Percentiles rank a stretch among this genome's conserved stretches.
phyloP scores from a whole-genome alignment of 1,284 basidiomycete species.

The Earliella scabrosa region DNA sequence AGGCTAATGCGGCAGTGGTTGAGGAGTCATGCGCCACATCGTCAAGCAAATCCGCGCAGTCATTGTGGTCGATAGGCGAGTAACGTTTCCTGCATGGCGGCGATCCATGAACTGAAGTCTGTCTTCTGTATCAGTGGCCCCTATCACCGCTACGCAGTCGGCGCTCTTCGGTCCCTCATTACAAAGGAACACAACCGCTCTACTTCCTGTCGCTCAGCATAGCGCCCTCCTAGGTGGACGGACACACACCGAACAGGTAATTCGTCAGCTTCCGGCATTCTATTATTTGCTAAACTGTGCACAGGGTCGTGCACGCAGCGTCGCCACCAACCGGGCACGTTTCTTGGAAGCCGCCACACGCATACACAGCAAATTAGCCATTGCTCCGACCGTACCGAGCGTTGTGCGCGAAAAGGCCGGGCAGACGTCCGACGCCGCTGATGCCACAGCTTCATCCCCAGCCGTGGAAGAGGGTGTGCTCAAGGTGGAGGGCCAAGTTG shows the following conservation, averaged over 20 bases:
- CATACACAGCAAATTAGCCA: slow-evolving; percentile 46
- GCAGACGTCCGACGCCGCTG: not conserved
- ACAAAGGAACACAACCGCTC: not conserved
- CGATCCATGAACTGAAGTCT: no score
- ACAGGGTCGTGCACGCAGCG: not conserved
- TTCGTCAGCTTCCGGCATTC: no score
- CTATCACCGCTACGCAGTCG: slow-evolving; percentile 25
- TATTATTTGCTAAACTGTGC: not conserved
- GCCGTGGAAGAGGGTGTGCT: slow-evolving; percentile 11
- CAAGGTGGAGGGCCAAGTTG: slow-evolving; percentile 48
- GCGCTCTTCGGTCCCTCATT: slow-evolving; percentile 29
- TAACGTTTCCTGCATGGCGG: not conserved
- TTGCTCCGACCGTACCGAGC: slow-evolving; percentile 54
- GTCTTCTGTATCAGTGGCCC: no score
- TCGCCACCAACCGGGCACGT: slow-evolving; percentile 16
- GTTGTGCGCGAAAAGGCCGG: slow-evolving; percentile 26
- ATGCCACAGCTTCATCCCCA: slow-evolving; percentile 12
- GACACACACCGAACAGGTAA: not conserved
- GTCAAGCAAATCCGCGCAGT: not conserved
- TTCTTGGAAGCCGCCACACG: slow-evolving; percentile 43
- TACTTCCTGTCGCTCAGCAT: slow-evolving; percentile 33
- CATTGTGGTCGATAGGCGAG: slow-evolving; percentile 34
- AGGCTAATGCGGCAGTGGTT: not conserved
- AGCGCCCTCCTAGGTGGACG: slow-evolving; percentile 48
- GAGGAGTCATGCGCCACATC: not conserved